A percentile compares a stretch with the other conserved stretches of the same genome.
Evolutionary conservation across 2,329 filamentous ascomycete genomes (phyloP).

Genomic region (Akanthomyces muscarius): DNA sequence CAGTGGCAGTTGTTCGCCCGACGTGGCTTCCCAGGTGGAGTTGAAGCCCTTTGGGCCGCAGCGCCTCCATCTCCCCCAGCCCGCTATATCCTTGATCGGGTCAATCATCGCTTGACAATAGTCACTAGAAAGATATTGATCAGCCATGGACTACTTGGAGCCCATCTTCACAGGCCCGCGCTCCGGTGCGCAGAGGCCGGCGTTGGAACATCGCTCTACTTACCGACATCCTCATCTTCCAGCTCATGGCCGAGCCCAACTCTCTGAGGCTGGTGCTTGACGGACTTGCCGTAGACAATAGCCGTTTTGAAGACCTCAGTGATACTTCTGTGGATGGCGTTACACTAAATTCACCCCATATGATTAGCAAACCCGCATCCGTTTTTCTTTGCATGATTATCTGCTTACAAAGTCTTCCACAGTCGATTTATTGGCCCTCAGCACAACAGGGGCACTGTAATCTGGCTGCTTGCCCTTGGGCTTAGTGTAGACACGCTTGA

Average conservation of each 20-base stretch:
- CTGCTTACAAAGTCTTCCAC: constrained; percentile 92
- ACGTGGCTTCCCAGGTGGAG: constrained; percentile 1
- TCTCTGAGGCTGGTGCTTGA: constrained; percentile 97
- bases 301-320: constrained; percentile 93
- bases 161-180: neutral
- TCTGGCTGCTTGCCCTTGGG: constrained; percentile 94
- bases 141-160: constrained; percentile 22
- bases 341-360: constrained; percentile 61
- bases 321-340: constrained; percentile 94
- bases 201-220: constrained; percentile 32
- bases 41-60: neutral
- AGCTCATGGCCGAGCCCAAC: constrained; percentile 89
- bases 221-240: constrained; percentile 95
- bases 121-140: constrained; percentile 32
- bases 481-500: constrained; percentile 94
- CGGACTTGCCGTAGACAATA: constrained; percentile 94
- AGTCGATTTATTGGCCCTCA: constrained; percentile 76
- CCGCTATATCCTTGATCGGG: constrained; percentile 24
- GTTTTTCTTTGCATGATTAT: neutral
- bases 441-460: constrained; percentile 85
- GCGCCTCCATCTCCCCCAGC: constrained; percentile 24
- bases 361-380: constrained; percentile 30
- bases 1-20: neutral
- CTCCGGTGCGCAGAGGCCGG: neutral
- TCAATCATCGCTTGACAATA: constrained; percentile 63